Evolutionary conservation across 148 eudicot species (phyloP).

Genomic region (Dysphania ambrosioides): DNA sequence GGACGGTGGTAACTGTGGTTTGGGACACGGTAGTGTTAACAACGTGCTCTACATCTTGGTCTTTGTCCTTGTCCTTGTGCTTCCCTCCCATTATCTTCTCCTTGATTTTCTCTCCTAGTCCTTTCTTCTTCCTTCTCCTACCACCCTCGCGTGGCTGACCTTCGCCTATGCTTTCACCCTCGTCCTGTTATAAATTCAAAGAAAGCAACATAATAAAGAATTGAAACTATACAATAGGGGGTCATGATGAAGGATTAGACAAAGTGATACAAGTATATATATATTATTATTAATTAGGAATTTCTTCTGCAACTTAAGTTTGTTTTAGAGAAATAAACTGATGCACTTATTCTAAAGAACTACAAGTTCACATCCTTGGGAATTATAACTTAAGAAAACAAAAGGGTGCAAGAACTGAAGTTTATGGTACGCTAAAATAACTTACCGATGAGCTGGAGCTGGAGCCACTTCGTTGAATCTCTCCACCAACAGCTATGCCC

Average conservation of each 20-base stretch:
- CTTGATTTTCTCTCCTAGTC: constrained; percentile 57
- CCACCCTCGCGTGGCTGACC: constrained; percentile 39
- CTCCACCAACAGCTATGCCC: constrained; percentile 14
- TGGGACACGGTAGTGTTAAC: constrained; percentile 23
- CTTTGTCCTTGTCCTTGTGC: constrained; percentile 36
- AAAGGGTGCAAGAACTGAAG: too few relatives aligned
- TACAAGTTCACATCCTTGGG: too few relatives aligned
- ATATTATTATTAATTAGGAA: too few relatives aligned
- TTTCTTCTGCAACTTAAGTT: too few relatives aligned
- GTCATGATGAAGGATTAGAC: too few relatives aligned
- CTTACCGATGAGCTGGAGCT: constrained; percentile 49
- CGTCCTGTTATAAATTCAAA: constrained; percentile 32
- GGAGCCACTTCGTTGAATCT: constrained; percentile 38
- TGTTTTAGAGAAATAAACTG: too few relatives aligned
- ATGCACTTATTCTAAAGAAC: too few relatives aligned
- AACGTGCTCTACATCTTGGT: constrained; percentile 16
- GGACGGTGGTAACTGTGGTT: constrained; percentile 23
- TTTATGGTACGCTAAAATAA: too few relatives aligned
- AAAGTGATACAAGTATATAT: too few relatives aligned
- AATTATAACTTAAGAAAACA: too few relatives aligned
- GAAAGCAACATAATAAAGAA: neutral
- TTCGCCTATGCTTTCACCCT: constrained; percentile 49
- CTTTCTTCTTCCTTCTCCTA: constrained; percentile 61
- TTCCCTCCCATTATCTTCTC: constrained; percentile 51
- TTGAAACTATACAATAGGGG: neutral